Conservation (phyloP, 345 rosid species). For the Diplotaxis tenuifolia region DNA sequence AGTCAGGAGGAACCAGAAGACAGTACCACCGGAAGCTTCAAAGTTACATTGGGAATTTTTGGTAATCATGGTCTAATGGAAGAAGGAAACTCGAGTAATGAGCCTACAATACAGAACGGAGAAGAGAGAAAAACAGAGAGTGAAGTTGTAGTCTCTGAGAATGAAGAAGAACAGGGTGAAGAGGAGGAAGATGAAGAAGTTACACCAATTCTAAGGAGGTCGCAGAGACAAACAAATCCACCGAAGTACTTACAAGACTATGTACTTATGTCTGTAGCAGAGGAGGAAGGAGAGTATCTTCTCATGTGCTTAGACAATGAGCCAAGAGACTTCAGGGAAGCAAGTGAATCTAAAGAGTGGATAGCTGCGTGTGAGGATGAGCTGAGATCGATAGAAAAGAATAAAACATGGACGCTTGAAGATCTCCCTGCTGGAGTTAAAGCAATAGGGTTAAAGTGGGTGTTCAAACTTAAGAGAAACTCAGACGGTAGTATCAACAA, state of each 20-base stretch:
- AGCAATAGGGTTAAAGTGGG: not conserved
- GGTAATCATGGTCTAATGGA: not conserved
- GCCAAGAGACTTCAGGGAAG: not conserved
- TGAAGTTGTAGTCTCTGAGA: too few relatives aligned
- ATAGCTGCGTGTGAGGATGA: not conserved
- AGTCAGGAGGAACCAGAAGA: not conserved
- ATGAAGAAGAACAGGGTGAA: too few relatives aligned
- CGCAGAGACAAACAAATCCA: not conserved
- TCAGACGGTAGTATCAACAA: too few relatives aligned
- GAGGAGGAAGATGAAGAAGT: not conserved
- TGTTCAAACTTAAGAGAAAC: too few relatives aligned
- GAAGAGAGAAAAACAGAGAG: too few relatives aligned
- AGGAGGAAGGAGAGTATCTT: not conserved
- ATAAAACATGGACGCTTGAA: not conserved
- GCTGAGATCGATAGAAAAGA: not conserved
- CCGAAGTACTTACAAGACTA: not conserved
- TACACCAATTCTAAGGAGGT: not conserved
- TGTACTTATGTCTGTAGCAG: fast-evolving
- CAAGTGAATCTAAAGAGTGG: not conserved
- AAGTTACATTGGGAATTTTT: not conserved
- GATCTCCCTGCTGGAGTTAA: not conserved
- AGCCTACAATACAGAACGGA: too few relatives aligned
- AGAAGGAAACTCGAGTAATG: too few relatives aligned
- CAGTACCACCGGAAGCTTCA: not conserved
- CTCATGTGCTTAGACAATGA: not conserved